These are phyloP conservation scores for Nicotiana otophora DNA, from an alignment of 257 asterid species.

Conservation along the genomic window DNA sequence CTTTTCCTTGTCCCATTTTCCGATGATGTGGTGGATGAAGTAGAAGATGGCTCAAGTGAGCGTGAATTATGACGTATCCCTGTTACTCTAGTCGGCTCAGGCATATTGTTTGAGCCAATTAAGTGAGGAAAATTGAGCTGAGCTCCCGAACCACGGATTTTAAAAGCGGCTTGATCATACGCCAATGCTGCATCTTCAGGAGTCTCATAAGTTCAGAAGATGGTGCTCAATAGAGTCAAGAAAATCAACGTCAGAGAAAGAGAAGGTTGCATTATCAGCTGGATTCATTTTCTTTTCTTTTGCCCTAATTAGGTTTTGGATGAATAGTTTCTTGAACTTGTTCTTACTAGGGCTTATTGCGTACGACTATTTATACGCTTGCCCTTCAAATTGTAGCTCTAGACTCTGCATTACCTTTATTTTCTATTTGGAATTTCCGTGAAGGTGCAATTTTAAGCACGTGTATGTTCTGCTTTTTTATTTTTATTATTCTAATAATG, in stretches of 20 bases:
- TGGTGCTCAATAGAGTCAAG: constrained; percentile 29
- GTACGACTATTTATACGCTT: not conserved
- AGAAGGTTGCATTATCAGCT: not conserved
- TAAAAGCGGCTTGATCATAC: constrained; percentile 15
- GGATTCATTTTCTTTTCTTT: not conserved
- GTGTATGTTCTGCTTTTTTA: too few relatives aligned
- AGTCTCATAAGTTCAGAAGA: constrained; percentile 22
- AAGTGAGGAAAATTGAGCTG: constrained; percentile 13
- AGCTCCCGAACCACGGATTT: constrained; percentile 13
- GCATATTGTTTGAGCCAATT: not conserved
- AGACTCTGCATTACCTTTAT: too few relatives aligned
- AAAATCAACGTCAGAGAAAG: constrained; percentile 13
- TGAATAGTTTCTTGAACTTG: not conserved
- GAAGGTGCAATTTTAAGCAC: too few relatives aligned
- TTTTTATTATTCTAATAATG: too few relatives aligned
- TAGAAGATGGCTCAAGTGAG: not conserved
- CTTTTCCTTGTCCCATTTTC: not conserved
- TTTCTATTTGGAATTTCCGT: too few relatives aligned
- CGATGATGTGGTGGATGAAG: not conserved
- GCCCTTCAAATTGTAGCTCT: not conserved
- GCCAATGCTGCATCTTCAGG: constrained; percentile 22
- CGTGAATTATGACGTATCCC: not conserved
- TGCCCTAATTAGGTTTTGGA: not conserved
- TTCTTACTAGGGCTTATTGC: not conserved
- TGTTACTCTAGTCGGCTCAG: not conserved